A percentile compares a stretch with the other conserved stretches of the same genome.
phyloP scores from a whole-genome alignment of 2,329 filamentous ascomycete genomes.

The Colletotrichum higginsianum region DNA sequence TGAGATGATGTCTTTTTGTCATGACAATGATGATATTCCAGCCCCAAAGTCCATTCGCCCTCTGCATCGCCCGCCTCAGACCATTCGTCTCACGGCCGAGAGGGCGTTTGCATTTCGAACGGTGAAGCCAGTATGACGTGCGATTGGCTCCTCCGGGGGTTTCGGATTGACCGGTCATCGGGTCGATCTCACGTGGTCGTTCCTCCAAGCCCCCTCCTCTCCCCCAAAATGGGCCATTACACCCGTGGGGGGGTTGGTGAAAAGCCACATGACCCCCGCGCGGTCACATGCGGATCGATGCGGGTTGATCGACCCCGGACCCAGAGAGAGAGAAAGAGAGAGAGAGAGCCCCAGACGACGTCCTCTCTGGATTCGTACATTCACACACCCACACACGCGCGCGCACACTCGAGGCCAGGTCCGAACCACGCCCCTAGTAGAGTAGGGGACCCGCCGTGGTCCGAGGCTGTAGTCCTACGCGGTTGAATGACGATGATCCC shows the following conservation, averaged over 20 bases:
- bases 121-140: neutral
- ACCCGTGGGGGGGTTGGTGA: neutral
- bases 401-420: too few relatives aligned
- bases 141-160: neutral
- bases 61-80: neutral
- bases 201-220: neutral
- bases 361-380: too few relatives aligned
- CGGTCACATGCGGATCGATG: constrained; percentile 14
- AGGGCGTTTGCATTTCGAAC: neutral
- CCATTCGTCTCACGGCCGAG: neutral
- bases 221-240: neutral
- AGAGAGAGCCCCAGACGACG: too few relatives aligned
- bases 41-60: neutral
- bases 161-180: constrained; percentile 30
- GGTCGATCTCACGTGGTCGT: constrained; percentile 20
- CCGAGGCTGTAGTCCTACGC: too few relatives aligned
- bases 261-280: constrained; percentile 11
- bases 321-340: neutral
- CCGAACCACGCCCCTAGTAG: too few relatives aligned
- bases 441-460: too few relatives aligned
- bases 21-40: neutral
- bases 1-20: neutral
- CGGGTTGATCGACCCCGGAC: neutral
- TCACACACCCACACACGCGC: too few relatives aligned
- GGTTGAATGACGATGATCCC: too few relatives aligned